Evolutionary conservation across 345 rosid species (phyloP).

Genomic region (Citrus cavaleriei): DNA sequence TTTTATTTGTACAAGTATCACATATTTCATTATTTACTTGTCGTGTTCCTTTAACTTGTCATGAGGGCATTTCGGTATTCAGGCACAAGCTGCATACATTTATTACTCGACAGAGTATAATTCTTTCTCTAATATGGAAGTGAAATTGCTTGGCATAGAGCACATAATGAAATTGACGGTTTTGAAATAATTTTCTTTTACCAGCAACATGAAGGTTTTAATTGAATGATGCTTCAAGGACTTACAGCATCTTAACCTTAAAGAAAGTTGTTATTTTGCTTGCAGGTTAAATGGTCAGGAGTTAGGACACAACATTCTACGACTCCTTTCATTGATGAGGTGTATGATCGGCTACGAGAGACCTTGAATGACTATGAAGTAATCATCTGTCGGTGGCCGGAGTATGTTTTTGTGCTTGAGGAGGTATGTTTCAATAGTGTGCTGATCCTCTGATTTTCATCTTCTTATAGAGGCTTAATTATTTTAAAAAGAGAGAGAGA

Average conservation of each 20-base stretch:
- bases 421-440: constrained; percentile 49
- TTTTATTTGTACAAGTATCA: neutral
- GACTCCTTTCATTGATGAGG: constrained; percentile 92
- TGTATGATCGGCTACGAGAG: constrained; percentile 81
- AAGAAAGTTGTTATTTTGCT: constrained; percentile 10
- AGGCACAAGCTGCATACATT: neutral
- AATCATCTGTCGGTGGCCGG: constrained; percentile 96
- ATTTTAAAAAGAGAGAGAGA: neutral
- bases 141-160: neutral
- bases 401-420: constrained; percentile 83
- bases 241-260: neutral
- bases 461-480: neutral
- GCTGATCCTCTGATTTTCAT: neutral
- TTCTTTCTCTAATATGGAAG: neutral
- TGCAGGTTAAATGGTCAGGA: constrained; percentile 96
- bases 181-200: neutral
- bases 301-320: constrained; percentile 92
- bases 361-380: constrained; percentile 79
- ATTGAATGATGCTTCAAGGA: constrained; percentile 8
- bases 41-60: neutral
- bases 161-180: neutral
- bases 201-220: neutral
- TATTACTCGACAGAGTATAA: too few relatives aligned
- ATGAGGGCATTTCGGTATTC: neutral
- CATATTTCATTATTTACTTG: neutral